Base-by-base conservation (phyloP, 78 protist species). In the Emiliania huxleyi region DNA sequence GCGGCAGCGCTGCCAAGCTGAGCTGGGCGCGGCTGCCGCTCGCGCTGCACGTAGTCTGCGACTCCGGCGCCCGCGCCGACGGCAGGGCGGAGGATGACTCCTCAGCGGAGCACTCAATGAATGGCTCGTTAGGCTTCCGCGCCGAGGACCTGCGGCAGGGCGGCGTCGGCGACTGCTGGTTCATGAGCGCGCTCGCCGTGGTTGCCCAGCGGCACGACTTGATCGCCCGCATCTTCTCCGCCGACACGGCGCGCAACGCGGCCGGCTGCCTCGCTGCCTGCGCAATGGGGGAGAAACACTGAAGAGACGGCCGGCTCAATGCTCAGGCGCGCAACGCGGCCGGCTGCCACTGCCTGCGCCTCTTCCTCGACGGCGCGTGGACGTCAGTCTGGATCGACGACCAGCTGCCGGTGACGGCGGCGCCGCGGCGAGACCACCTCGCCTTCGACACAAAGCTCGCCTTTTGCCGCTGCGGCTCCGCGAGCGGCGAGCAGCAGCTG, bases 101-200 rank as follows among this genome's bases (percentile, higher is more conserved):
- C n/a, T n/a, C n/a, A n/a, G n/a, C n/a, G n/a, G n/a, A n/a, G n/a
- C n/a, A n/a, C n/a, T n/a, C n/a, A n/a, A n/a, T n/a, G n/a, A n/a
- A n/a, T n/a, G n/a, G n/a, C n/a, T n/a, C n/a, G n/a, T n/a, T n/a
- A n/a, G n/a, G 93, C 52, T 90, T 90, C 44, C 45, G 84, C 35
- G 93, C 93, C 19, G 69, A 29, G 21, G 91, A 49, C 22, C 89
- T 81, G 46, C 46, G 89, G 3, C 89, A 91, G 93, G 93, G 93
- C 75, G 89, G 89, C 38, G 79, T 91, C 6, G 90, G 89, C 62
- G 93, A 91, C 89, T 91, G 93, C 93, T 91, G 93, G 93, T 91
- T 91, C 89, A 43, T 91, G 89, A 26, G 38, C 0, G 89, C 89
- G 29, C 55, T 81, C 42, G 55, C 89, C 26, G 89, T 81, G 25